A percentile compares a stretch with the other conserved stretches of the same genome.
Evolutionary conservation across 2,329 filamentous ascomycete species (phyloP).

Genomic region (Talaromyces sp.): DNA sequence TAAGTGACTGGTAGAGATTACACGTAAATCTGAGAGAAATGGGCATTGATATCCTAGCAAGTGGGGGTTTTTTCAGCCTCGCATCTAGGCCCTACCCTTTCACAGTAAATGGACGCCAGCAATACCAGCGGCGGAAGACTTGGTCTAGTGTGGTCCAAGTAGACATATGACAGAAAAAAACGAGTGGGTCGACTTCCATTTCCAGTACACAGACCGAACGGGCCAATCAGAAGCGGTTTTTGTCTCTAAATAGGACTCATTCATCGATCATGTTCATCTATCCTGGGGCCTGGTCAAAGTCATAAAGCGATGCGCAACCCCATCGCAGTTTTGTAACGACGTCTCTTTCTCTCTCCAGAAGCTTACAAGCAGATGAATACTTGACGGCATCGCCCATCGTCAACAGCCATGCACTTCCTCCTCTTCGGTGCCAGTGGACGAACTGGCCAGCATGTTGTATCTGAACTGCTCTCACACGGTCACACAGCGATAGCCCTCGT

Average conservation of each 20-base stretch:
- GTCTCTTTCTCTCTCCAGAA: background rate
- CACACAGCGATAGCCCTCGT: slow-evolving; percentile 11
- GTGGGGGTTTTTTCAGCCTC: background rate
- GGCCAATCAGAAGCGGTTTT: slow-evolving; percentile 1
- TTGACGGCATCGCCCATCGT: background rate
- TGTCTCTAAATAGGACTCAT: background rate
- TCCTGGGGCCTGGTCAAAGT: background rate
- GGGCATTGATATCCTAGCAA: background rate
- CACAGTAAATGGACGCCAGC: background rate
- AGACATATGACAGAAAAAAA: background rate
- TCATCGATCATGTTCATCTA: background rate
- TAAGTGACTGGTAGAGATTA: background rate
- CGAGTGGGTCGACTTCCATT: background rate
- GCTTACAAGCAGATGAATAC: background rate
- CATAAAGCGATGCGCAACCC: slow-evolving; percentile 2
- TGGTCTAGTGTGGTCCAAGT: background rate
- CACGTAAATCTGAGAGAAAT: background rate
- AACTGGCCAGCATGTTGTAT: slow-evolving; percentile 8
- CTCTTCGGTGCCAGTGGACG: slow-evolving; percentile 8
- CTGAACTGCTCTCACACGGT: slow-evolving; percentile 5
- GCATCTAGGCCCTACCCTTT: background rate
- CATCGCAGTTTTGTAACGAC: background rate
- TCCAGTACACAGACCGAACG: slow-evolving; percentile 4
- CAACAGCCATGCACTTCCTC: slow-evolving; percentile 7
- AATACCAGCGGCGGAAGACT: background rate